Evolutionary conservation across 2,329 filamentous ascomycete species (phyloP), one percentile per base, ranked within the genome.

Genomic region (Neofusicoccum kwambonambiense): DNA sequence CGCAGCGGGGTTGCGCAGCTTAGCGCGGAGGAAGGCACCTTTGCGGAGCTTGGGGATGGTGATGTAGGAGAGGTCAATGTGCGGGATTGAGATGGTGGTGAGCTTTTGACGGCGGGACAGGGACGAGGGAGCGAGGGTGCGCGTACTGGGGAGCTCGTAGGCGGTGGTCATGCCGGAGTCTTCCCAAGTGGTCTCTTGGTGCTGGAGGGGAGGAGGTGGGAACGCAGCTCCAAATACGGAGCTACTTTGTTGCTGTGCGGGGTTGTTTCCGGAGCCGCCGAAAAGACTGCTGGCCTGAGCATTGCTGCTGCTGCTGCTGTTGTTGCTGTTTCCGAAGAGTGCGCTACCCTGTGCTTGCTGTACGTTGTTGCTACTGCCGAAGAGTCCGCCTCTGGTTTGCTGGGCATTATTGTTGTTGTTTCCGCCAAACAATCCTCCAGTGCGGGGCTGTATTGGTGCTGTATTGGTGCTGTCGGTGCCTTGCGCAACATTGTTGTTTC

Each of bases 11-110:
- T 89, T 89, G 58, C 79, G 80, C 45, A 89, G 74, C 60, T 81
- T 80, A 15, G 85, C 86, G 66, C 84, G 83, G 61, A 89, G 81
- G 76, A 86, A 88, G 1, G 87, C 87, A 3, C 79, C 83, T 2
- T 84, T 80, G 65, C 84, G 83, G 69, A 87, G 83, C 75, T 89
- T 89, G 63, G 86, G 83, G 3, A 89, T 81, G 39, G 87, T 74
- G 56, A 86, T 84, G 74, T 87, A 83, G 50, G 80, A 70, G 42
- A 89, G 87, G 39, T 75, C 67, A 35, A 88, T 78, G 64, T 79
- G 77, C 27, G 78, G 72, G 66, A 88, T 84, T 9, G 77, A 71
- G 52, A 89, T 74, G 54, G 84, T 82, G 1, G 84, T 83, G 52
- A 89, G 84, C 42, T 86, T 86, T 73, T 89, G 87, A n/a, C 56